Conservation (phyloP, 441 rosid species). For the Arabidopsis hybrid region DNA sequence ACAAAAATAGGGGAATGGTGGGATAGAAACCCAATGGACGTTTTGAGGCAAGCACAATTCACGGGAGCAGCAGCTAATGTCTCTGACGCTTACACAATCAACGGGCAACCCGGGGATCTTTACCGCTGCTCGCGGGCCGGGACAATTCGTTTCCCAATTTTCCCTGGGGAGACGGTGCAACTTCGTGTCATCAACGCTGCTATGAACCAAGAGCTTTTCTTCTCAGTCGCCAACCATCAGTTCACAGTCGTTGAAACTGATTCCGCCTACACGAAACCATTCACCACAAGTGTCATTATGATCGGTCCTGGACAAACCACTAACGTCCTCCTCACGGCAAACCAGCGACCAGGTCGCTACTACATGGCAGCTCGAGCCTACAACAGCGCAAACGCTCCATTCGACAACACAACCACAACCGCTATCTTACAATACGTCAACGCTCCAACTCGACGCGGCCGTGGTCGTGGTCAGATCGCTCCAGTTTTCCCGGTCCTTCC, state of each 20-base stretch:
- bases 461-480: conserved; percentile 43
- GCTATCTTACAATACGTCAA: conserved; percentile 66
- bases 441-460: conserved; percentile 47
- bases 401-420: conserved; percentile 84
- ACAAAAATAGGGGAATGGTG: conserved; percentile 57
- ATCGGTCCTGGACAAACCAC: conserved; percentile 67
- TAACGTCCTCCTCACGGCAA: conserved; percentile 44
- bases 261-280: conserved; percentile 64
- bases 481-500: conserved; percentile 67
- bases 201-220: conserved; percentile 74
- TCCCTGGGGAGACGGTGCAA: conserved; percentile 62
- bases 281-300: conserved; percentile 65
- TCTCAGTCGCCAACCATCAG: conserved; percentile 65
- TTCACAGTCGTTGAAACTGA: conserved; percentile 66
- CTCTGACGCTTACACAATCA: conserved; percentile 63
- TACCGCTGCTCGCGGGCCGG: conserved; percentile 55
- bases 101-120: conserved; percentile 66
- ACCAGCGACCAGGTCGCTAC: conserved; percentile 59
- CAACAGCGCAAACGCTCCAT: conserved; percentile 63
- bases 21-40: conserved; percentile 63
- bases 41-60: conserved; percentile 50
- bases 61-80: conserved; percentile 63
- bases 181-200: conserved; percentile 72
- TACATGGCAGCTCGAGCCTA: conserved; percentile 83
- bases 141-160: conserved; percentile 53